Base-by-base conservation (phyloP, 768 basidiomycete species). In the Asterophora parasitica region DNA sequence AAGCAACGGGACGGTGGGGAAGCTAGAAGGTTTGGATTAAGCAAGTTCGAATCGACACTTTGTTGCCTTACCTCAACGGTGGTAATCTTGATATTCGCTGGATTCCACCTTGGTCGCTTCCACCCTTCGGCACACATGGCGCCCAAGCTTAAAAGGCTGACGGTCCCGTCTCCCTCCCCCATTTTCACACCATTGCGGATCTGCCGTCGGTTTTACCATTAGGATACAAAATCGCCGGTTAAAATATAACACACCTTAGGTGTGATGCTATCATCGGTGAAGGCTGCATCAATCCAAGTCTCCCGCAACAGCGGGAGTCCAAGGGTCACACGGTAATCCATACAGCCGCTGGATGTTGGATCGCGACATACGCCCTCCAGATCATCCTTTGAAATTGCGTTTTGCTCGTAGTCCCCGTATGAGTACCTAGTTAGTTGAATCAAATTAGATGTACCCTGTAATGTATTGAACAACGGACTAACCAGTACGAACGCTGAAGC, bases 41-140 rank as follows among this genome's bases (percentile, higher is more conserved):
- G 16, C 30, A 10, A 16, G 12, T 37, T n/a, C 42, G 28, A 37
- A 9, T n/a, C 23, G 31, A 43, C n/a, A 13, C 4, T 16, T 26
- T 34, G 31, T 9, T 19, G 5, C 55, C 71, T 53, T 56, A 92
- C 88, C 79, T 94, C 92, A 47, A 93, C 81, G 12, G 93, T 95
- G 19, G 83, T 81, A 40, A 97, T 69, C 56, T 81, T 77, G 61
- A 96, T 92, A n/a, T 85, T 77, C 10, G 81, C 86, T 1, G 95
- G 95, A 65, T 97, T 98, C 91, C 92, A 97, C 45, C 83, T 73
- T 52, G 76, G 76, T 48, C 83, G 74, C 64, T 88, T 88, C 95
- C 94, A 96, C 6, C 94, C 95, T 60, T 92, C 91, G 9, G 88
- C 84, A 58, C 95, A 97, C 92, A 98, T 96, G n/a, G 88, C 82